Evolutionary conservation across 805 yeast species (phyloP).

Genomic region (Saccharomycopsis sp.): DNA sequence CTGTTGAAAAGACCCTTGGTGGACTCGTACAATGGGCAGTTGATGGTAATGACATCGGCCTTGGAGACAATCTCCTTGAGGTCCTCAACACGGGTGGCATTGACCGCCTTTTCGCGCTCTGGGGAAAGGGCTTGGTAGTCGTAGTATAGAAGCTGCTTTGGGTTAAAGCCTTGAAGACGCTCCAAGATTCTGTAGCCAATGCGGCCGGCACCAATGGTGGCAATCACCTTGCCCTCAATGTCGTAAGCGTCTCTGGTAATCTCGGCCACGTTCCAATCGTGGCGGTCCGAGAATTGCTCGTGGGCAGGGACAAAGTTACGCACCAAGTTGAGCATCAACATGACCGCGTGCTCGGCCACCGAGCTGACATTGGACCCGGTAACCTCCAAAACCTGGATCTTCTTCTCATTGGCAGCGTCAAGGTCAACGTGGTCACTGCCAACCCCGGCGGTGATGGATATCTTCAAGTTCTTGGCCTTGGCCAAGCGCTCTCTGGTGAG

Average conservation of each 20-base stretch:
- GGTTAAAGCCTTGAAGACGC: conserved; percentile 63
- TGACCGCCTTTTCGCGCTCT: conserved; percentile 48
- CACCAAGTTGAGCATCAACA: conserved; percentile 63
- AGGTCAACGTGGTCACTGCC: conserved; percentile 78
- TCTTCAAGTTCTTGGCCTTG: conserved; percentile 61
- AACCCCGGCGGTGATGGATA: conserved; percentile 73
- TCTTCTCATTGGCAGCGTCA: conserved; percentile 52
- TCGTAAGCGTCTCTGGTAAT: conserved; percentile 68
- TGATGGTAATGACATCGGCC: conserved; percentile 68
- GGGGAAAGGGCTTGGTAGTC: conserved; percentile 64
- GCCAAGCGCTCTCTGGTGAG: conserved; percentile 56
- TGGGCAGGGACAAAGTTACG: conserved; percentile 77
- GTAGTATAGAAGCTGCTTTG: conserved; percentile 62
- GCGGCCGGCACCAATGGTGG: conserved; percentile 79
- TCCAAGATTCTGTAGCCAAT: conserved; percentile 71
- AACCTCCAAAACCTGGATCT: conserved; percentile 66
- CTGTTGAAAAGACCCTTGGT: conserved; percentile 61
- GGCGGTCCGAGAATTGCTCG: conserved; percentile 49
- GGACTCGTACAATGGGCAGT: conserved; percentile 67
- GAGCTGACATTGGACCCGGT: conserved; percentile 76
- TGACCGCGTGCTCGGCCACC: conserved; percentile 73
- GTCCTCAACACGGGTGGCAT: conserved; percentile 49
- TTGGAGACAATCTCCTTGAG: conserved; percentile 57
- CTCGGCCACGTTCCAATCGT: conserved; percentile 71
- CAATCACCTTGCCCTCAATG: conserved; percentile 64